Evolutionary conservation across 345 rosid species (phyloP).

Genomic region (Hevea brasiliensis): DNA sequence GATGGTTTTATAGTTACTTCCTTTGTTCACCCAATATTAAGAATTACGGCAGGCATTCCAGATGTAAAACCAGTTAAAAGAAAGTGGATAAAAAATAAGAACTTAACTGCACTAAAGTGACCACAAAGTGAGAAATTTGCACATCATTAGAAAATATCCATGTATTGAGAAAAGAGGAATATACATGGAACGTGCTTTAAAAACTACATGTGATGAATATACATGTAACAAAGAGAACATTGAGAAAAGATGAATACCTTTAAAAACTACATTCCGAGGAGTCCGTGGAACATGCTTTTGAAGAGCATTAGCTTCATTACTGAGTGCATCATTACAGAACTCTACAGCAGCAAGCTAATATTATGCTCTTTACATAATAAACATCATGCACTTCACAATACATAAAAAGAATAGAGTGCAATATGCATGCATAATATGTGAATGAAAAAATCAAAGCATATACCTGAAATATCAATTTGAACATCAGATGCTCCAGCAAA

Average conservation of each 20-base stretch:
- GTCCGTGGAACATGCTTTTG: constrained; percentile 53
- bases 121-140: neutral
- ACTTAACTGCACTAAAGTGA: neutral
- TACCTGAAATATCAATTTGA: constrained; percentile 66
- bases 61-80: neutral
- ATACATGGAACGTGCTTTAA: too few relatives aligned
- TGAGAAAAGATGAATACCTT: constrained; percentile 49
- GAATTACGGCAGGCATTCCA: neutral
- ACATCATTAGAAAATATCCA: neutral
- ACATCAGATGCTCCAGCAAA: constrained; percentile 47
- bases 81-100: neutral
- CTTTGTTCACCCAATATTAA: too few relatives aligned
- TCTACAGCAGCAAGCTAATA: constrained; percentile 41
- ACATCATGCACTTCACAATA: neutral
- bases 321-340: constrained; percentile 48
- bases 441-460: neutral
- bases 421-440: neutral
- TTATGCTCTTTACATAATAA: neutral
- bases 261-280: constrained; percentile 63
- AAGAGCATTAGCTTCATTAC: constrained; percentile 39
- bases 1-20: too few relatives aligned
- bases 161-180: too few relatives aligned
- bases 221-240: constrained; percentile 1
- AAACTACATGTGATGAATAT: too few relatives aligned
- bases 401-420: neutral